A percentile compares a stretch with the other conserved stretches of the same genome.
These are phyloP conservation scores for Saccharomyces hybrid DNA, from an alignment of 1,139 yeast species.

Conservation along the genomic window DNA sequence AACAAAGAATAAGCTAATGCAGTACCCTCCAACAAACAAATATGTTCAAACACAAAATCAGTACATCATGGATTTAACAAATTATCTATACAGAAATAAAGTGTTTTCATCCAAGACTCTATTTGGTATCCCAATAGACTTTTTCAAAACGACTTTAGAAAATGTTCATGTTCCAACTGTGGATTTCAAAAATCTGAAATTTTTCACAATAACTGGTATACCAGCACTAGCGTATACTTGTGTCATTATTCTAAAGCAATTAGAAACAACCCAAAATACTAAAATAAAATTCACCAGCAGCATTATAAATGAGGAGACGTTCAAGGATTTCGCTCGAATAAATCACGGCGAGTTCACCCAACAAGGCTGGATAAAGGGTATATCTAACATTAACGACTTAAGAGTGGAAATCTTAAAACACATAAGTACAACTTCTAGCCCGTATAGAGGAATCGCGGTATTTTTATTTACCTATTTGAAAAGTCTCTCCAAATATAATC, in stretches of 20 bases:
- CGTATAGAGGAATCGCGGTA: constrained; percentile 39
- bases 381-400: constrained; percentile 35
- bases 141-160: constrained; percentile 36
- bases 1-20: constrained; percentile 34
- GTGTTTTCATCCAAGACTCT: constrained; percentile 37
- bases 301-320: constrained; percentile 8
- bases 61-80: constrained; percentile 53
- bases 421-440: constrained; percentile 32
- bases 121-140: constrained; percentile 30
- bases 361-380: constrained; percentile 28
- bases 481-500: constrained; percentile 32
- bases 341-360: constrained; percentile 12
- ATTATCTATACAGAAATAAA: constrained; percentile 57
- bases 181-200: constrained; percentile 29
- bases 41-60: constrained; percentile 40
- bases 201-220: constrained; percentile 48
- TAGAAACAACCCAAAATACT: constrained; percentile 10
- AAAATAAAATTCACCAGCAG: background rate
- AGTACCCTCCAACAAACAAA: constrained; percentile 20
- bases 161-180: constrained; percentile 36
- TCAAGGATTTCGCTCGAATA: constrained; percentile 3
- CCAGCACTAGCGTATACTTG: constrained; percentile 48
- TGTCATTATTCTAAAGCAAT: constrained; percentile 4
- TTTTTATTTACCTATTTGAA: constrained; percentile 43
- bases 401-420: constrained; percentile 36